Evolutionary conservation across 2,329 filamentous ascomycete genomes (phyloP), one percentile per base, ranked within the genome.

Genomic region (Anisogramma anomala): DNA sequence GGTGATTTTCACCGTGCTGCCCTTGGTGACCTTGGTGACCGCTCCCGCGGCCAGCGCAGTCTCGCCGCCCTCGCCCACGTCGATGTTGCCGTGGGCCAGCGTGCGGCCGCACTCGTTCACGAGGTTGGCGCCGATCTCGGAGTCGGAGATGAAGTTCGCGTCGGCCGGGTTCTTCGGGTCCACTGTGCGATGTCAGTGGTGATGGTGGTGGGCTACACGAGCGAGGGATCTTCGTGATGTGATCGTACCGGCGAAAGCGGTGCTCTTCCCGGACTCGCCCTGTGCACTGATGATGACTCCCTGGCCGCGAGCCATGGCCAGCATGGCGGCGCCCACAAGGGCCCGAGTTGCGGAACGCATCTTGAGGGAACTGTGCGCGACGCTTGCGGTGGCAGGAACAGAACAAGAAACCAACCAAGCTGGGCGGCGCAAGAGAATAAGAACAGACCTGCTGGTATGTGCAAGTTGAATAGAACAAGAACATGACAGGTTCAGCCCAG

Each of bases 101-200:
- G 76, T 80, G 46, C 75, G 67, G 34, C 76, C 76, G 51, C 76
- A 79, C 38, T 71, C 64, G 46, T 72, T 74, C 30, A 74, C 72
- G 3, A 68, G 54, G 48, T 72, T 72, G 41, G 61, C 58, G 3
- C 49, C 45, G 47, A 72, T 65, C 60, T 73, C 64, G 7, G 67
- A 67, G 40, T 73, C 68, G 33, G 67, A 65, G 57, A 80, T 80
- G 52, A 77, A 67, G 34, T 73, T 78, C 6, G 74, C 65, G 42
- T 80, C 76, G 27, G 34, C 35, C 10, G 38, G 18, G 26, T 45
- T 13, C 10, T 19, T 15, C 1, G 38, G n/a, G 33, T 42, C 30
- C 18, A 45, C 42, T 47, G 11, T 33, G 17, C 19, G 4, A 8
- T 30, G 19, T 28, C 17, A 22, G 20, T 40, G 10, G 22, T 23